These are phyloP conservation scores for Mercurialis annua DNA, from an alignment of 345 rosid genomes.

Conservation along the genomic window DNA sequence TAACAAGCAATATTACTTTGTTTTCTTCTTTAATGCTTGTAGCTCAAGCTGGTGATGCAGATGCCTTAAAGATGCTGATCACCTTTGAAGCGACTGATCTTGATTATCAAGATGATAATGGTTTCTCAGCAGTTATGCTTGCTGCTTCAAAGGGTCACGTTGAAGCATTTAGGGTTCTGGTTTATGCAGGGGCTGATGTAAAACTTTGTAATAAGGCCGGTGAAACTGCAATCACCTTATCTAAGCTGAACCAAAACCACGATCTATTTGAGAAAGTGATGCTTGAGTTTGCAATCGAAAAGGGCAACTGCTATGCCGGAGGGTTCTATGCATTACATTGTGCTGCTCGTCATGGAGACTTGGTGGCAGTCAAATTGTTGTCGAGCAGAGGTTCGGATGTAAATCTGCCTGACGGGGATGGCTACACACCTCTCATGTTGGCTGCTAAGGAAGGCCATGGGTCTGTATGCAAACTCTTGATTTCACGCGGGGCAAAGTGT, in stretches of 20 bases:
- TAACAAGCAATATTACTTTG: constrained; percentile 50
- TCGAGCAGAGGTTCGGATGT: constrained; percentile 63
- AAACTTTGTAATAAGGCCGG: constrained; percentile 67
- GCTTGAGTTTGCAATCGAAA: constrained; percentile 88
- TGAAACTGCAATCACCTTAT: constrained; percentile 66
- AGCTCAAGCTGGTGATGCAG: constrained; percentile 66
- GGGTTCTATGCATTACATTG: constrained; percentile 93
- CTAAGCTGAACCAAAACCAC: constrained; percentile 52
- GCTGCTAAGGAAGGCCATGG: constrained; percentile 83
- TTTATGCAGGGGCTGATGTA: constrained; percentile 89
- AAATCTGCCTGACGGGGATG: constrained; percentile 69
- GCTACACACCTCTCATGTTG: constrained; percentile 90
- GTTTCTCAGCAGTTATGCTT: constrained; percentile 85
- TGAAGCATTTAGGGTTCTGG: constrained; percentile 67
- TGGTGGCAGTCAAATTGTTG: constrained; percentile 64
- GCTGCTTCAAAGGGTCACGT: constrained; percentile 80
- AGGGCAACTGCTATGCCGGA: constrained; percentile 61
- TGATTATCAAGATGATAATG: constrained; percentile 76
- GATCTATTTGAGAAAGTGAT: constrained; percentile 85
- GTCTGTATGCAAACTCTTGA: constrained; percentile 56
- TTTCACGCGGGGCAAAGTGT: constrained; percentile 61
- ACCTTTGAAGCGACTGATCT: constrained; percentile 39
- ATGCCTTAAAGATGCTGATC: constrained; percentile 56
- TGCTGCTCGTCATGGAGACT: constrained; percentile 88
- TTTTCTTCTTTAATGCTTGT: constrained; percentile 58